phyloP scores from a whole-genome alignment of 176 grass and related monocot genomes.

The Triticum monococcum region DNA sequence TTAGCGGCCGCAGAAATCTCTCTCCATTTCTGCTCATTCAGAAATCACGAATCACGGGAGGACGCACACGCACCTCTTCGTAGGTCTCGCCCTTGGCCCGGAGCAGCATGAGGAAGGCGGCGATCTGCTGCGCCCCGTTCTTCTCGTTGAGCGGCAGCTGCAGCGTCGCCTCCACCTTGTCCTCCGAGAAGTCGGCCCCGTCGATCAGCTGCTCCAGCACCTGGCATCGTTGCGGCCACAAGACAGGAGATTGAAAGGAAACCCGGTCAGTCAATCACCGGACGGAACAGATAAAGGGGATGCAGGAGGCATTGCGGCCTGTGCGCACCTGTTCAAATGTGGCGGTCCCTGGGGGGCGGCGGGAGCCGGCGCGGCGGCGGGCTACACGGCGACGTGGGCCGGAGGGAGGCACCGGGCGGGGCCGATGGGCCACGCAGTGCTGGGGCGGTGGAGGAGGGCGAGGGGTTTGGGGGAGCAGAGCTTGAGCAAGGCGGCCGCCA shows the following conservation, averaged over 20 bases:
- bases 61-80: too few relatives aligned
- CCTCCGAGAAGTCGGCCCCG: conserved; percentile 71
- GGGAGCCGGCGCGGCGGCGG: too few relatives aligned
- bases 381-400: conserved; percentile 36
- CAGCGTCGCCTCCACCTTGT: conserved; percentile 69
- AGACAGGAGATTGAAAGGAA: background rate
- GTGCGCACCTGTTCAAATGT: conserved; percentile 61
- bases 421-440: conserved; percentile 20
- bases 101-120: too few relatives aligned
- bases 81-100: too few relatives aligned
- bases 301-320: background rate
- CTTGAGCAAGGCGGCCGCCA: conserved; percentile 40
- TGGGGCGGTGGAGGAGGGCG: background rate
- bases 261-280: background rate
- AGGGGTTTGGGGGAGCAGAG: conserved; percentile 35
- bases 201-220: conserved; percentile 77
- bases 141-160: conserved; percentile 57
- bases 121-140: conserved; percentile 42
- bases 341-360: background rate
- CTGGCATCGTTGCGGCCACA: conserved; percentile 32
- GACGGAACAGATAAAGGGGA: too few relatives aligned
- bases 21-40: background rate
- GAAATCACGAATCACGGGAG: too few relatives aligned
- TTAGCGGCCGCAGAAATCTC: background rate
- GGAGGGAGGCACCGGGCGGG: conserved; percentile 8